phyloP scores from a whole-genome alignment of 1,139 yeast species.

The Geotrichum phurueaensis region DNA sequence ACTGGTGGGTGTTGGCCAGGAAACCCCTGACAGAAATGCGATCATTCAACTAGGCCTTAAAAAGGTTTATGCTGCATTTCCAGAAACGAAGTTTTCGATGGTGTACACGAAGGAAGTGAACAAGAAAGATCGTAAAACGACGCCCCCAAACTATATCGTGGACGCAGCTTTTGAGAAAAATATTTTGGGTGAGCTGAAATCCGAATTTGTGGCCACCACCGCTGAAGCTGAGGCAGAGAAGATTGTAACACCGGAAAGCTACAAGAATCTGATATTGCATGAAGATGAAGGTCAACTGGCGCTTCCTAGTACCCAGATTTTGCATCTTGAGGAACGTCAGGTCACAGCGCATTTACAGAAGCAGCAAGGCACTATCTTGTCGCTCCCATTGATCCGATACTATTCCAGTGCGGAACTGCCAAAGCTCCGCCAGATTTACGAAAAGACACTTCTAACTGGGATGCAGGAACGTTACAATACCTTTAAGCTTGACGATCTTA shows the following conservation, averaged over 20 bases:
- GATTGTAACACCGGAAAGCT: neutral
- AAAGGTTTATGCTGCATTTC: neutral
- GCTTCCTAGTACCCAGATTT: neutral
- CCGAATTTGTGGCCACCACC: neutral
- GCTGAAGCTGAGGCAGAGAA: conserved; percentile 4
- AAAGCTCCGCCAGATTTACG: neutral
- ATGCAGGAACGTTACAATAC: neutral
- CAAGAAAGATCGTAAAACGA: conserved; percentile 6
- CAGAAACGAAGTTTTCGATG: neutral
- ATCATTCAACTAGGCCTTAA: neutral
- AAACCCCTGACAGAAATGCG: conserved; percentile 4
- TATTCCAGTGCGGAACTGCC: neutral
- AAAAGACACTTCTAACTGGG: neutral
- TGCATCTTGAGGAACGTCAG: conserved; percentile 5
- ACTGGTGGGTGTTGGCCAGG: neutral
- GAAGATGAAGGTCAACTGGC: conserved; percentile 1
- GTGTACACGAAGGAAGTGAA: conserved; percentile 5
- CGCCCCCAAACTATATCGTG: conserved; percentile 8
- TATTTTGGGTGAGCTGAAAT: neutral
- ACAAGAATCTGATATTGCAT: neutral
- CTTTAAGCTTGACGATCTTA: neutral
- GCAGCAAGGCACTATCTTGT: neutral
- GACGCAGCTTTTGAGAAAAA: neutral
- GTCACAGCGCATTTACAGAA: conserved; percentile 1
- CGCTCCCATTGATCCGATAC: conserved; percentile 3